Percentiles rank a stretch among this genome's conserved stretches.
phyloP scores from a whole-genome alignment of 208 protist species.

The Phytomonas sp. region DNA sequence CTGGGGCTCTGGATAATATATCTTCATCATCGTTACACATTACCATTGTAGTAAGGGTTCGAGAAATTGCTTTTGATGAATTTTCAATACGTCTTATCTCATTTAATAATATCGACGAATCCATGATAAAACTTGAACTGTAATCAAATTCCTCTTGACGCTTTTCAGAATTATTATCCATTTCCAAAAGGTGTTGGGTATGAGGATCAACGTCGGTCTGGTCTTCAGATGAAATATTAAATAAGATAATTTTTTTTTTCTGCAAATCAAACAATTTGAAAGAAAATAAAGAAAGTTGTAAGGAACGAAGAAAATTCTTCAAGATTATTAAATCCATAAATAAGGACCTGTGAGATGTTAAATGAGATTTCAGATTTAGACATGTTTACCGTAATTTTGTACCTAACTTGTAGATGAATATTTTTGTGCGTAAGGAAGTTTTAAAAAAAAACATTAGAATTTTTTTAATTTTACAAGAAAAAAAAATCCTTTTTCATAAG shows the following conservation, averaged over 20 bases:
- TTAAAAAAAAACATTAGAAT: no score
- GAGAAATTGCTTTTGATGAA: constrained; percentile 1
- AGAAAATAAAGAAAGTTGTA: not conserved
- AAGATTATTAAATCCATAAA: not conserved
- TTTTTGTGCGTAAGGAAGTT: no score
- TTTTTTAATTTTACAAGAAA: no score
- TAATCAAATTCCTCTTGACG: constrained; percentile 9
- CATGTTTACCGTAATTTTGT: not conserved
- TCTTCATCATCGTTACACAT: constrained; percentile 22
- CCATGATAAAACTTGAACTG: not conserved
- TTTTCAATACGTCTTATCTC: constrained; percentile 3
- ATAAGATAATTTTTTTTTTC: not conserved
- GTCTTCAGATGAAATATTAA: not conserved
- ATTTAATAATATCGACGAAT: constrained; percentile 3
- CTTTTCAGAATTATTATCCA: not conserved
- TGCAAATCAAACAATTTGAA: not conserved
- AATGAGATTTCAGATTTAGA: not conserved
- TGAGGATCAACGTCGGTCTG: not conserved
- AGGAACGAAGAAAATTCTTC: not conserved
- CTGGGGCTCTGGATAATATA: constrained; percentile 18
- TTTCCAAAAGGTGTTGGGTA: not conserved
- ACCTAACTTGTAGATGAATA: not conserved
- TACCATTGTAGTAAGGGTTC: not conserved
- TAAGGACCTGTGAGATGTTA: not conserved
- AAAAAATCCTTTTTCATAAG: no score